Conservation (phyloP, 2,329 filamentous ascomycete genomes). For the Epichloe glyceriae region DNA sequence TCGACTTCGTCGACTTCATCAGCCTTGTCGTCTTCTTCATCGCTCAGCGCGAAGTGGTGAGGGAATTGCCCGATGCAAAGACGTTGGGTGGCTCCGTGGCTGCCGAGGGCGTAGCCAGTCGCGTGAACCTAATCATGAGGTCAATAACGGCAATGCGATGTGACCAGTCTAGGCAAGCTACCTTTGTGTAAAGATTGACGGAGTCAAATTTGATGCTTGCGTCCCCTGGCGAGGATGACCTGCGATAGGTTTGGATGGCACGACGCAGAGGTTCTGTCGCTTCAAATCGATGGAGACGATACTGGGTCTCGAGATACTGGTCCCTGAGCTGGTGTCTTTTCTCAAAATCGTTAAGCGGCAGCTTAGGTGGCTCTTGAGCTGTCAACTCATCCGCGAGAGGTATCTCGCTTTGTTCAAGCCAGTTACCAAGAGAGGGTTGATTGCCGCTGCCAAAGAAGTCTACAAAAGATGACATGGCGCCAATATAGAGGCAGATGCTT, state of each 20-base stretch:
- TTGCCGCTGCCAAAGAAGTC: conserved; percentile 1
- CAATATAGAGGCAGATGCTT: not conserved
- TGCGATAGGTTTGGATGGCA: conserved; percentile 44
- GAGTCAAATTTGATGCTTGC: conserved; percentile 38
- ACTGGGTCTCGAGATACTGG: conserved; percentile 60
- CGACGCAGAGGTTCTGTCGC: conserved; percentile 54
- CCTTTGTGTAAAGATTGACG: conserved; percentile 54
- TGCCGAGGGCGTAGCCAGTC: conserved; percentile 49
- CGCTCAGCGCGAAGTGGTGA: conserved; percentile 47
- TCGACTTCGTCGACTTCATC: conserved; percentile 44
- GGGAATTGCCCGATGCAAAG: conserved; percentile 47
- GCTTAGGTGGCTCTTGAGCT: conserved; percentile 4
- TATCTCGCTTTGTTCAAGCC: conserved; percentile 10
- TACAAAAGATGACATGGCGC: not conserved
- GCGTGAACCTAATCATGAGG: conserved; percentile 44
- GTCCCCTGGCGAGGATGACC: not conserved
- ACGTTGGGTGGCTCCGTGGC: conserved; percentile 37
- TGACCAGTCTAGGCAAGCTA: conserved; percentile 20
- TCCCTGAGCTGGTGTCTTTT: conserved; percentile 9
- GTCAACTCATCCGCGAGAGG: conserved; percentile 15
- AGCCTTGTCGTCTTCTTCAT: not conserved
- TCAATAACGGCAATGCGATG: not conserved
- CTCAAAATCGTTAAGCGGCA: conserved; percentile 7
- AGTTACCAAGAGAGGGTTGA: not conserved
- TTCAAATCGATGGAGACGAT: conserved; percentile 64